These are phyloP conservation scores for Recurvomyces mirabilis DNA, from an alignment of 495 filamentous ascomycete species.

Conservation along the genomic window DNA sequence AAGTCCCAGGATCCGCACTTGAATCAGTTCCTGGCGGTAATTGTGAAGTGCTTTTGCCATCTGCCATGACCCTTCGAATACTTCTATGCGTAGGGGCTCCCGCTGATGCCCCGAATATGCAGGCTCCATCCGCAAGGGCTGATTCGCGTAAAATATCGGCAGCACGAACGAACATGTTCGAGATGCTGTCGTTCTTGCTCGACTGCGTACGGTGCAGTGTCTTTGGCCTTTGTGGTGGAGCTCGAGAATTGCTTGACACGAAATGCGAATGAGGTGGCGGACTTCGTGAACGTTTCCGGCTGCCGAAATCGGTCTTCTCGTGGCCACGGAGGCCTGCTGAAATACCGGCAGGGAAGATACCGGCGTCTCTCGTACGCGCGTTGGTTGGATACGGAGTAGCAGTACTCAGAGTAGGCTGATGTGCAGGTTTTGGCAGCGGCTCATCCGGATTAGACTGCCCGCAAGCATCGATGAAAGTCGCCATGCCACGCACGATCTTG, in stretches of 20 bases:
- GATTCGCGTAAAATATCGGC: constrained; percentile 7
- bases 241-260: neutral
- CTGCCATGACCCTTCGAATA: neutral
- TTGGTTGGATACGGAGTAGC: neutral
- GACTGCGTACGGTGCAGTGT: neutral
- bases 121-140: constrained; percentile 3
- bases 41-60: neutral
- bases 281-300: too few relatives aligned
- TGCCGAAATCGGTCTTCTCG: too few relatives aligned
- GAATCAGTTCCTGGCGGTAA: neutral
- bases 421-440: neutral
- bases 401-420: neutral
- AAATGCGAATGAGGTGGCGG: neutral
- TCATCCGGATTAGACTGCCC: neutral
- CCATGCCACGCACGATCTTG: constrained; percentile 6
- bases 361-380: neutral
- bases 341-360: too few relatives aligned
- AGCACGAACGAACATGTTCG: constrained; percentile 2
- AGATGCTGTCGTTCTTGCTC: neutral
- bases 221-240: neutral
- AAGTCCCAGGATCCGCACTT: neutral
- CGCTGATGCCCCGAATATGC: constrained; percentile 2
- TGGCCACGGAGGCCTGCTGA: too few relatives aligned
- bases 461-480: constrained; percentile 8
- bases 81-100: neutral